Conservation (phyloP, 345 rosid species). For the Salix koriyanagi region DNA sequence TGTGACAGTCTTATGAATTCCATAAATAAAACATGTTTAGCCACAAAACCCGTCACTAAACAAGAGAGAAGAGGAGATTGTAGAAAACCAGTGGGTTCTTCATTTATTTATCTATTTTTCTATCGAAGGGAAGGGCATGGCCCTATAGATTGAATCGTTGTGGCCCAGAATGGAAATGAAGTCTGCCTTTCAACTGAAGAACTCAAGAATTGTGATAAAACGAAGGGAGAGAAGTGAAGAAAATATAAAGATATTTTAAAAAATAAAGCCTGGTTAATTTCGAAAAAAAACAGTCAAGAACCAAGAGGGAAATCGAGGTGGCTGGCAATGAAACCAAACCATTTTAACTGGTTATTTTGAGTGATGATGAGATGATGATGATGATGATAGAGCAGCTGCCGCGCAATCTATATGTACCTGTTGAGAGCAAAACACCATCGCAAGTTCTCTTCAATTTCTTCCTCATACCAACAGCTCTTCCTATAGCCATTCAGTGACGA, state of each 20-base stretch:
- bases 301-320: background rate
- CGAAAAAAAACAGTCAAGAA: background rate
- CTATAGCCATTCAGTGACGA: constrained; percentile 42
- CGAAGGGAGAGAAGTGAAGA: background rate
- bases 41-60: background rate
- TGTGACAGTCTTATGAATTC: background rate
- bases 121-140: background rate
- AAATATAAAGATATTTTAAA: background rate
- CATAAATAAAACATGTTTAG: background rate
- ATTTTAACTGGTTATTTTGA: background rate
- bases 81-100: background rate
- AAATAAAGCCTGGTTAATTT: background rate
- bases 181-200: background rate
- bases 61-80: background rate
- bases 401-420: constrained; percentile 29
- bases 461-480: constrained; percentile 73
- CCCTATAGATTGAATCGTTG: background rate
- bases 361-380: background rate
- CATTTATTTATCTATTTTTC: background rate
- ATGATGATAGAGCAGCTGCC: background rate
- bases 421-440: constrained; percentile 67
- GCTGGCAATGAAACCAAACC: background rate
- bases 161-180: background rate
- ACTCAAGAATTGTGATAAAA: background rate
- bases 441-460: constrained; percentile 56